Evolutionary conservation across 495 filamentous ascomycete species (phyloP).

Genomic region (Cercophora samala): DNA sequence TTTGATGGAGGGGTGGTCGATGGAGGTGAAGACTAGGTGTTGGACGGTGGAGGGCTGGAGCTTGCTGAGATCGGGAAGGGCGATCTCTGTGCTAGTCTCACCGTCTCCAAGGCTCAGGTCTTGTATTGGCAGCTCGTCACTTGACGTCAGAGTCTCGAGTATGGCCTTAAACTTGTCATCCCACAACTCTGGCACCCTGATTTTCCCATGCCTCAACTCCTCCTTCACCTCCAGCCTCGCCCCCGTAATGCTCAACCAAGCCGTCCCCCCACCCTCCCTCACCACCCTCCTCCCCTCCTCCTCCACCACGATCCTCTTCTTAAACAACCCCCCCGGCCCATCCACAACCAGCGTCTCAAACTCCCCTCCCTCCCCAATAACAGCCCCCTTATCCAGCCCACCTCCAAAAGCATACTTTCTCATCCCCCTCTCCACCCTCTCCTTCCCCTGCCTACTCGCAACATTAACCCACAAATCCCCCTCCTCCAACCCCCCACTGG

Average conservation of each 20-base stretch:
- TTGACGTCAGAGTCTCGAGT: slow-evolving; percentile 17
- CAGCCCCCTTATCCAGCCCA: slow-evolving; percentile 58
- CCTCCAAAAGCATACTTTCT: slow-evolving; percentile 55
- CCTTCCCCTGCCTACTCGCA: slow-evolving; percentile 47
- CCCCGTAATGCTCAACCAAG: slow-evolving; percentile 57
- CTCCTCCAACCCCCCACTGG: slow-evolving; percentile 82
- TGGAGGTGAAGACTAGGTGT: slow-evolving; percentile 24
- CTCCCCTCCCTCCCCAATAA: slow-evolving; percentile 91
- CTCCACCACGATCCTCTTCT: slow-evolving; percentile 62
- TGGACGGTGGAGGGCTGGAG: slow-evolving; percentile 13
- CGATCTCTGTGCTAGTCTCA: background rate
- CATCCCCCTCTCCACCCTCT: slow-evolving; percentile 59
- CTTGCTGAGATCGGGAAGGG: background rate
- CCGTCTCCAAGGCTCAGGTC: background rate
- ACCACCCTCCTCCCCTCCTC: slow-evolving; percentile 52
- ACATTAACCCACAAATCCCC: slow-evolving; percentile 82
- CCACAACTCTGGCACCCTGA: slow-evolving; percentile 48
- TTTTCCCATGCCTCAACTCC: slow-evolving; percentile 15
- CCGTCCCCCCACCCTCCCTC: slow-evolving; percentile 66
- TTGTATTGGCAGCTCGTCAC: background rate
- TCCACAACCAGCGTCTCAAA: slow-evolving; percentile 90
- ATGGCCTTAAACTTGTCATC: slow-evolving; percentile 44
- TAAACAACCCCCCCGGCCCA: slow-evolving; percentile 71
- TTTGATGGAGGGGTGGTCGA: slow-evolving; percentile 27
- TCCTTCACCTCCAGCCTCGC: slow-evolving; percentile 56